Evolutionary conservation across 139 green algal species (phyloP).

Genomic region (Chlamydomonas urium): DNA sequence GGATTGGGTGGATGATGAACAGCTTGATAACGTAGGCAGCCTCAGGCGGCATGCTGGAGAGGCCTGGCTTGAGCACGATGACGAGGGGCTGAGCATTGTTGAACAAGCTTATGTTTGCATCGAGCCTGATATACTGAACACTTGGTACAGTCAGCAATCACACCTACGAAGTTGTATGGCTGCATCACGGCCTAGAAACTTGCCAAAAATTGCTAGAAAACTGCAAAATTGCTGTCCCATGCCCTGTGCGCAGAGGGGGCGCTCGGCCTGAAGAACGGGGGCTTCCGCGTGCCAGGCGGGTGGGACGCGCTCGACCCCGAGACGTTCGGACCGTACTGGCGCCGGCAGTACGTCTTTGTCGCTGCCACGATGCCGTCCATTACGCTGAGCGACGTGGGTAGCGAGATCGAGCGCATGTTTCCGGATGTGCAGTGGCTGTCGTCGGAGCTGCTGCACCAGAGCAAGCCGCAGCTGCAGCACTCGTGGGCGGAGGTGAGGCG

Average conservation of each 20-base stretch:
- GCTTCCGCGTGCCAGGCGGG: slow-evolving; percentile 20
- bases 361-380: slow-evolving; percentile 85
- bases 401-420: slow-evolving; percentile 51
- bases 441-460: slow-evolving; percentile 63
- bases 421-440: slow-evolving; percentile 68
- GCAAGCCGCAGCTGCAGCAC: slow-evolving; percentile 20
- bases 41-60: no score
- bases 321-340: slow-evolving; percentile 34
- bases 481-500: slow-evolving; percentile 4
- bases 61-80: no score
- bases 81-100: no score
- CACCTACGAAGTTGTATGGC: no score
- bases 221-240: no score
- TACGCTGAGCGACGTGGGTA: slow-evolving; percentile 55
- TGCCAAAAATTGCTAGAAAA: no score
- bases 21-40: no score
- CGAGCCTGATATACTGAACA: no score
- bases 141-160: no score
- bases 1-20: no score
- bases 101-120: no score
- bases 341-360: slow-evolving; percentile 85
- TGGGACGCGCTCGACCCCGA: background rate
- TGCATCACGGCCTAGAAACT: no score
- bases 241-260: slow-evolving; percentile 34
- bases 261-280: slow-evolving; percentile 45